Base-by-base conservation (phyloP, 202 grass and related monocot genomes). In the Carex arenaria region DNA sequence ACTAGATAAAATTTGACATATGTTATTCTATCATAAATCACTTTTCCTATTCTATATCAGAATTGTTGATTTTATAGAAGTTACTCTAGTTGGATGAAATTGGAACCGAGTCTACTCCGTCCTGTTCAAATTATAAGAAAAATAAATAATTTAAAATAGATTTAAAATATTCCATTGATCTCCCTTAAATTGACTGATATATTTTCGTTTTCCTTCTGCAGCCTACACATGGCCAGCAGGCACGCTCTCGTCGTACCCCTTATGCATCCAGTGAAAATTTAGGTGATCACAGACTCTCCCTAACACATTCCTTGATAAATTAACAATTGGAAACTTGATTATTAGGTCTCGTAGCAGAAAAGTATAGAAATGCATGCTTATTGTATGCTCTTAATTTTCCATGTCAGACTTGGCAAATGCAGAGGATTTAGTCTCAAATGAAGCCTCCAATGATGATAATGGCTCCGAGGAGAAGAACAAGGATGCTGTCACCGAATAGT, bases 191-290 rank as follows among this genome's bases (percentile, higher is more conserved):
- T 55, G 28, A 67, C 43, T 82, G 65, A 82, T 3, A 80, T 30
- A 78, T 14, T 85, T 53, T 70, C 63, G 53, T 74, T 73, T 20
- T 80, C 59, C 28, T 18, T 52, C 84, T 83, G 61, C 67, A 95
- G 92, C 92, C 94, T 66, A 97, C 92, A 80, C 90, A 88, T 72
- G 78, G 80, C 20, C 92, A 98, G 69, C 88, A 93, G 87, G 78
- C 85, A 0, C 90, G 95, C 28, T 87, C 89, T 9, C 89, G 92
- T 19, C 85, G 90, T 77, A 72, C 92, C 69, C 64, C 79, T 22
- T 93, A 98, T 57, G 89, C 89, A 89, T 95, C 92, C 62, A 87
- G 57, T 42, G 95, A 98, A 83, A 93, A 64, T 55, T 91, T 94
- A 80, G 95, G 92, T 90, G 88, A 62, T 75, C 14, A 30, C 68